phyloP scores from a whole-genome alignment of 441 rosid genomes.

The Populus hybrid region DNA sequence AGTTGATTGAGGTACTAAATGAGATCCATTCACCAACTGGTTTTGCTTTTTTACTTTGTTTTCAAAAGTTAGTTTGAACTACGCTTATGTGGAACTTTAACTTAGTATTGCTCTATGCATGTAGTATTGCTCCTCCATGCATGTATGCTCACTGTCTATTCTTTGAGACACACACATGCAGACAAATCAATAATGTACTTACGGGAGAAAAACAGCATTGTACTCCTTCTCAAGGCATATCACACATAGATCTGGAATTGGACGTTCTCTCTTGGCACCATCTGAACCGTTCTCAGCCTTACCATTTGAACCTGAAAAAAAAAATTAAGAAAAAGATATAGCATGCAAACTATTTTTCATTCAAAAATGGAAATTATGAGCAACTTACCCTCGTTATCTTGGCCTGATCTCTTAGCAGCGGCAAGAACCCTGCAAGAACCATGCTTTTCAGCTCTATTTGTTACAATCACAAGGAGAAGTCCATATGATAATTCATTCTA shows the following conservation, averaged over 20 bases:
- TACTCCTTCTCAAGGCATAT: conserved; percentile 94
- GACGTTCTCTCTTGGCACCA: conserved; percentile 49
- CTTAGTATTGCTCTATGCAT: not conserved
- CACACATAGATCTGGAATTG: conserved; percentile 84
- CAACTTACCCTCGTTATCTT: conserved; percentile 55
- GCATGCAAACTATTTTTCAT: conserved; percentile 3
- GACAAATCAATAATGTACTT: conserved; percentile 29
- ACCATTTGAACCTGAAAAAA: conserved; percentile 42
- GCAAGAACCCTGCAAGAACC: conserved; percentile 70
- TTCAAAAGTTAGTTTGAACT: not conserved
- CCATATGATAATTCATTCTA: not conserved
- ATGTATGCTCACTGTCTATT: not conserved
- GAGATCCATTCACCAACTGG: not conserved
- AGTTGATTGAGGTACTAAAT: not conserved
- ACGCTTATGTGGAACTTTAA: not conserved
- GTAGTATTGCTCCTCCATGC: not conserved
- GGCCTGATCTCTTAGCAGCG: conserved; percentile 67
- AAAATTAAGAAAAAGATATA: conserved; percentile 8
- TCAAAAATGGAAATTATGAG: conserved; percentile 5
- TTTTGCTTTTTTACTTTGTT: not conserved
- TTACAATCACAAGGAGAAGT: not conserved
- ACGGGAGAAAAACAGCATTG: conserved; percentile 89
- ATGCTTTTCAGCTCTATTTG: conserved; percentile 17
- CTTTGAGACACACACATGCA: not conserved
- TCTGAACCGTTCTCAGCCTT: conserved; percentile 47